Evolutionary conservation across 108 stramenopile genomes (phyloP).

Genomic region (Cyclotella distinguenda): DNA sequence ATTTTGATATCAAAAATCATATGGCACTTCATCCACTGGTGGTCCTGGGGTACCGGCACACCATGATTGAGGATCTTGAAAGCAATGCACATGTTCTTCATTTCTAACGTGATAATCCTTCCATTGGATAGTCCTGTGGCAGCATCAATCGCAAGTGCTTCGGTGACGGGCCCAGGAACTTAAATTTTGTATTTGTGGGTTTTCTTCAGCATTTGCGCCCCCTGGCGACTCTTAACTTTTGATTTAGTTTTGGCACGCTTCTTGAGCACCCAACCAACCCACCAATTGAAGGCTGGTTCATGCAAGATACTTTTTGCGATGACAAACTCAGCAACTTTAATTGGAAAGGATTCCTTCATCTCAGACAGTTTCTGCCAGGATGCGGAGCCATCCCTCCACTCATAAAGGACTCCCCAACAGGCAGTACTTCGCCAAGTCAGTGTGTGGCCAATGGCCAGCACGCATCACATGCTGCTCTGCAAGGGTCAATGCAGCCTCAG

Average conservation of each 20-base stretch:
- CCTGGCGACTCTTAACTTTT: too few relatives aligned
- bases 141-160: background rate
- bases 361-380: constrained; percentile 6
- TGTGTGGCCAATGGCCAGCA: too few relatives aligned
- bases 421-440: background rate
- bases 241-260: background rate
- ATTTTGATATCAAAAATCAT: constrained; percentile 18
- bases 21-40: constrained; percentile 4
- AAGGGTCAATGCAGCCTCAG: too few relatives aligned
- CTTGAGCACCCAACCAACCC: background rate
- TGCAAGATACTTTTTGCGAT: constrained; percentile 9
- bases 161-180: background rate
- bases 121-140: background rate
- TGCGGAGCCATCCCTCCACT: background rate
- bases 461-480: too few relatives aligned
- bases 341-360: constrained; percentile 30
- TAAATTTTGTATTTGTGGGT: background rate
- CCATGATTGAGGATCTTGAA: background rate
- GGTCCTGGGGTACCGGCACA: background rate
- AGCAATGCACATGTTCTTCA: background rate
- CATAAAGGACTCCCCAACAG: background rate
- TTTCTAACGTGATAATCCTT: background rate
- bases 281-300: constrained; percentile 21
- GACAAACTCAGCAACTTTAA: constrained; percentile 33
- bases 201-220: too few relatives aligned